These are phyloP conservation scores for Pulveroboletus sp. DNA, from an alignment of 768 basidiomycete species.

Conservation along the genomic window DNA sequence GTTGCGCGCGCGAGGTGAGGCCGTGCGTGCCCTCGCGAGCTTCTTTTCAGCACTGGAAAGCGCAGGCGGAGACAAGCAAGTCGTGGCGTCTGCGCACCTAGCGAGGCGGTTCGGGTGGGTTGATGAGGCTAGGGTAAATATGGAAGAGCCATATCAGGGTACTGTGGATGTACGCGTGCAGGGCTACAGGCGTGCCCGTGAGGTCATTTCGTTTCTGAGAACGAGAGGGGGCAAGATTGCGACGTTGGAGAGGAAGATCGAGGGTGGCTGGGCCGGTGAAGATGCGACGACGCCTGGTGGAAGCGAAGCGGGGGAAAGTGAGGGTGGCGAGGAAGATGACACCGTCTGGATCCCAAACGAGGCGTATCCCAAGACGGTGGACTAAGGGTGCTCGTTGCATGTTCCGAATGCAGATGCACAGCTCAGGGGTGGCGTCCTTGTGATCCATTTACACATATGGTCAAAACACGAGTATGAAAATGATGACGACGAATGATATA, in stretches of 20 bases:
- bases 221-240: slow-evolving; percentile 68
- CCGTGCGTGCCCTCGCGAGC: slow-evolving; percentile 65
- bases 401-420: slow-evolving; percentile 1
- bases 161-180: slow-evolving; percentile 22
- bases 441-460: neutral
- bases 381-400: slow-evolving; percentile 7
- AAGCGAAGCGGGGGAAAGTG: slow-evolving; percentile 21
- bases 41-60: slow-evolving; percentile 65
- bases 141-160: slow-evolving; percentile 23
- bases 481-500: no score
- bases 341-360: slow-evolving; percentile 30
- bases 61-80: slow-evolving; percentile 41
- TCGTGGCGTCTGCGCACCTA: slow-evolving; percentile 49
- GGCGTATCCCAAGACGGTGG: slow-evolving; percentile 6
- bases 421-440: slow-evolving; percentile 14
- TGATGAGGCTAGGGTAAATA: slow-evolving; percentile 28
- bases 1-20: slow-evolving; percentile 78
- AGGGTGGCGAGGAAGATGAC: slow-evolving; percentile 18
- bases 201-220: slow-evolving; percentile 70
- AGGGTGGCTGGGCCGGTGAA: slow-evolving; percentile 63
- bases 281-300: slow-evolving; percentile 22
- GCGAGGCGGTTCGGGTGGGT: slow-evolving; percentile 38
- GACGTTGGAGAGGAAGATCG: slow-evolving; percentile 38
- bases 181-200: slow-evolving; percentile 63
- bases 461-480: neutral